Evolutionary conservation across 164 flowering plant species (phyloP), one percentile per base, ranked within the genome.

Genomic region (Annona cherimola): DNA sequence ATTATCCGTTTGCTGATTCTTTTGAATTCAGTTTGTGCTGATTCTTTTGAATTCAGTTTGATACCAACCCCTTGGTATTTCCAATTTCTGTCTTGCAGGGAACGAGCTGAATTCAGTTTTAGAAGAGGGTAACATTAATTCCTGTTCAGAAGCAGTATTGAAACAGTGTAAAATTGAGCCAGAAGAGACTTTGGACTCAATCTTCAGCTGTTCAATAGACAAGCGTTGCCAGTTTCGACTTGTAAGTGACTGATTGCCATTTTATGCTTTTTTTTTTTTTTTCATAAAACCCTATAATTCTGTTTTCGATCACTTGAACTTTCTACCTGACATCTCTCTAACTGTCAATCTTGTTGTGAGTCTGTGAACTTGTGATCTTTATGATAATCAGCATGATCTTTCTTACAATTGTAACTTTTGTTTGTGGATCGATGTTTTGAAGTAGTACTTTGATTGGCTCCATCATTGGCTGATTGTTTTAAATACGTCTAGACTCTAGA

Each of bases 181-280:
- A 61, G 63, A 61, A 18, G 63, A 61, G 5, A 61, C 20, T 61
- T 18, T 20, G 35, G 63, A 61, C 35, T 61, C 63, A 61, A 61
- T 61, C n/a, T 61, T 61, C 63, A 8, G 63, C 63, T 61, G 63
- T 61, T 61, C 63, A 18, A 20, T 61, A 16, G 16, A n/a, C 35
- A 7, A 18, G 35, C 16, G 35, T 61, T 16, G 26, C n/a, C 63
- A 4, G 63, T 18, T 26, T 61, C 35, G 35, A 2, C 63, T 61
- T 61, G 63, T 61, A 61, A 61, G 63, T 61, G 16, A 61, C 63
- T 61, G 57, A 50, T 50, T 50, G 14, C 6, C 57, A n/a, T n/a
- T 2, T 3, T 2, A 11, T 50, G 57, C 14, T 50, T 50, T n/a
- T n/a, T n/a, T n/a, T n/a, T n/a, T n/a, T n/a, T n/a, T n/a, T n/a